Evolutionary conservation across 176 grass and related monocot genomes (phyloP), one percentile per base, ranked within the genome.

Genomic region (Avena sativa): DNA sequence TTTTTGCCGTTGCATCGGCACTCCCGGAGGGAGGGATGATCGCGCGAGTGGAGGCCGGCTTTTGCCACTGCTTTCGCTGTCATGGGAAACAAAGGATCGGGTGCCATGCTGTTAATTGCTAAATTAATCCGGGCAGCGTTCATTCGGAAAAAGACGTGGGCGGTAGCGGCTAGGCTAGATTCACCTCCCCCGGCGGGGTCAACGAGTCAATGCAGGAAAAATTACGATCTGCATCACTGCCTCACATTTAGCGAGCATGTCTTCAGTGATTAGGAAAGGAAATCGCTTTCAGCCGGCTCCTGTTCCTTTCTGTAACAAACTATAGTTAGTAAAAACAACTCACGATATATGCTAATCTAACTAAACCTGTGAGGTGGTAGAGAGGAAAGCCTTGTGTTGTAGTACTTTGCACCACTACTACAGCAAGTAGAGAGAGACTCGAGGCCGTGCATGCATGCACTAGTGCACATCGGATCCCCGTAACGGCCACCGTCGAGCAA

Each of bases 1-100:
- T 65, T 65, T 53, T 65, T 78, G 43, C 40, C 20, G 36, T 81
- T 82, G 83, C 78, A 77, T 81, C 78, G 55, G 20, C 81, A 51
- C 26, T 23, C 47, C 59, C 40, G 9, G 74, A 8, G 48, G 19
- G 46, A 25, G 19, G 19, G 74, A 74, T 40, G 38, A 40, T 47
- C 53, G 65, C 26, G 16, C 55, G 12, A 20, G 57, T 81, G 76
- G 86, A 88, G 25, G 60, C 11, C 10, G 32, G 50, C 16, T 51
- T 21, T 51, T 25, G 71, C 21, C 56, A n/a, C 9, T 56, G 71
- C 21, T 51, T 76, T 76, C 73, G 3, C 5, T 76, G 48, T 34
- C 74, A 55, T 34, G 74, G 74, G 74, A 55, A 76, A 32, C 74
- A 36, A 12, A 55, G 74, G 74, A 76, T 76, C 74, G 0, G 73